Percentiles rank a stretch among this genome's conserved stretches.
Conservation (phyloP, 2,329 filamentous ascomycete genomes). For the Sarocladiaceae sp. region DNA sequence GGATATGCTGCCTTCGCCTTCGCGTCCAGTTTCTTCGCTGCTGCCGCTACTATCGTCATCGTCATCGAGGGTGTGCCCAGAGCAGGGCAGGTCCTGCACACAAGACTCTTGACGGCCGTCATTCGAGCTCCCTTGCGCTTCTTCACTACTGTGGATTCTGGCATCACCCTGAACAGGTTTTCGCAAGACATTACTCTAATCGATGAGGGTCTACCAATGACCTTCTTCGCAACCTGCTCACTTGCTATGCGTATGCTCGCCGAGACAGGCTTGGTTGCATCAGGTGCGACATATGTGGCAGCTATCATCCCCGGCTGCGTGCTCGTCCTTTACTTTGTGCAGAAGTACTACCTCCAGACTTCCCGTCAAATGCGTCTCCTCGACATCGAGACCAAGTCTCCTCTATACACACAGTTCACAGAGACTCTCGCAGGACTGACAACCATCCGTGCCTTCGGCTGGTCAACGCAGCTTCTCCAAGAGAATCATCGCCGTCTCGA, state of each 20-base stretch:
- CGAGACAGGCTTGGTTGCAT: slow-evolving; percentile 20
- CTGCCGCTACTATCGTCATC: slow-evolving; percentile 14
- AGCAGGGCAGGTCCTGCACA: slow-evolving; percentile 18
- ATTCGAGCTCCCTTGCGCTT: slow-evolving; percentile 28
- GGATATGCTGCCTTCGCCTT: slow-evolving; percentile 22
- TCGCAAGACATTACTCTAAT: slow-evolving; percentile 35
- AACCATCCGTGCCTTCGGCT: slow-evolving; percentile 47
- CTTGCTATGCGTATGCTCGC: slow-evolving; percentile 11
- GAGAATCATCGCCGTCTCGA: slow-evolving; percentile 33
- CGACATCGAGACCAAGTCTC: slow-evolving; percentile 45
- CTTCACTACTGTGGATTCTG: slow-evolving; percentile 28
- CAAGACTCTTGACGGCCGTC: slow-evolving; percentile 17
- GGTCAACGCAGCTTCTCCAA: slow-evolving; percentile 32
- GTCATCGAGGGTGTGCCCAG: slow-evolving; percentile 17
- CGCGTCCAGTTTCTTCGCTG: slow-evolving; percentile 2
- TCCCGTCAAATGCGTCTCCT: slow-evolving; percentile 47
- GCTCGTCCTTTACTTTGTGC: slow-evolving; percentile 36
- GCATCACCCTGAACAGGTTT: slow-evolving; percentile 32
- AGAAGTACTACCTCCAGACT: slow-evolving; percentile 47
- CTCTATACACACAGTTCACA: slow-evolving; percentile 46
- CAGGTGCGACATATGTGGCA: slow-evolving; percentile 21
- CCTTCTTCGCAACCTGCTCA: background rate
- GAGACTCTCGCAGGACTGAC: slow-evolving; percentile 43
- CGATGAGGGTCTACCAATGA: slow-evolving; percentile 29
- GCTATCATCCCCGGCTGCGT: slow-evolving; percentile 38